Base-by-base conservation (phyloP, 2,329 filamentous ascomycete species). In the Sporothrix dimorphospora region DNA sequence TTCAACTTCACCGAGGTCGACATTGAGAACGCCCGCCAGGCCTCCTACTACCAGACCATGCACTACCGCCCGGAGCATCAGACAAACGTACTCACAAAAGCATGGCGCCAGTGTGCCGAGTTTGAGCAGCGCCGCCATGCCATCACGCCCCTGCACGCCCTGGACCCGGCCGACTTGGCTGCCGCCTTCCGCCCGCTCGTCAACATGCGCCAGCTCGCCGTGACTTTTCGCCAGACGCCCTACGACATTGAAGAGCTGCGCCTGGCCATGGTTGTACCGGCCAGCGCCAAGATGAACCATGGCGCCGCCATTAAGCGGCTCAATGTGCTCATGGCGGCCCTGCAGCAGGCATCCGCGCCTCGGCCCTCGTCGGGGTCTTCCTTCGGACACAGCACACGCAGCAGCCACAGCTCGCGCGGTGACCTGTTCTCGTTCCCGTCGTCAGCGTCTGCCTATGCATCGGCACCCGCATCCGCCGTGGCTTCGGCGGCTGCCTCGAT, bases 1-100 rank as follows among this genome's bases (percentile, higher is more conserved):
- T 81, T 86, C 76, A 85, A 85, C 76, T 80, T 86, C 70, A 79
- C 82, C 71, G 80, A 82, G 65, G 75, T 84, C 57, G 79, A 83
- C 74, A 80, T 81, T 71, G 82, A 83, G 71, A 80, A 81, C 73
- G 81, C 81, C 72, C 79, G 80, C 71, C 79, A 81, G 72, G 75
- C 77, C 24, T 78, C 78, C 8, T 79, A 77, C 75, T 78, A 79
- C 71, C 78, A 82, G 72, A 81, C 82, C 71, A 83, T 80, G 76
- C 75, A 80, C 27, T 76, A 79, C 70, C 79, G 81, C 67, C 80
- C 80, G 47, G 81, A 82, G 73, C 79, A 81, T 67, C 80, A 79
- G 63, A 77, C 77, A 69, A 45, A 27, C 24, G 40, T 78, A 78
- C 69, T 59, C 24, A 27, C 42, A 16, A 53, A 45, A 30, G 27